phyloP scores from a whole-genome alignment of 768 basidiomycete species.

The Chiua virens region DNA sequence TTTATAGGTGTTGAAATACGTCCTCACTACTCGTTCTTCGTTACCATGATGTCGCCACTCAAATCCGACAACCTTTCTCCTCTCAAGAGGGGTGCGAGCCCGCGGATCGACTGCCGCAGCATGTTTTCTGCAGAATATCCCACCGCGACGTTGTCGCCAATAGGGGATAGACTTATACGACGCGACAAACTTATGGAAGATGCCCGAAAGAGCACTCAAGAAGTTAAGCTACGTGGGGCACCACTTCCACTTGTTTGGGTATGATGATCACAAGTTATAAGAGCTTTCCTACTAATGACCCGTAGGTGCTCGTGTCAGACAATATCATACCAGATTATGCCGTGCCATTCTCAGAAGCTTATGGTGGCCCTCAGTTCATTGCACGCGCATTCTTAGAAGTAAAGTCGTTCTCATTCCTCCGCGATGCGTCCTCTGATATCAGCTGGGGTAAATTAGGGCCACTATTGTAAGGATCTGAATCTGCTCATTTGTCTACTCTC shows the following conservation, averaged over 20 bases:
- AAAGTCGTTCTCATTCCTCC: not conserved
- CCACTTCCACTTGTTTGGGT: constrained; percentile 31
- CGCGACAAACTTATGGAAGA: constrained; percentile 3
- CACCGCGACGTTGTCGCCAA: not conserved
- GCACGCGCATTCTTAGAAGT: constrained; percentile 28
- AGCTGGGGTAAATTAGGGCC: constrained; percentile 17
- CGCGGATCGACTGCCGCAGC: constrained; percentile 21
- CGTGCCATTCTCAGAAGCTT: constrained; percentile 26
- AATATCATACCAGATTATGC: constrained; percentile 31
- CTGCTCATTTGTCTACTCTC: not conserved
- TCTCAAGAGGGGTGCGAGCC: constrained; percentile 14
- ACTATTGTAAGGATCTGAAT: constrained; percentile 22
- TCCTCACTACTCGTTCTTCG: not conserved
- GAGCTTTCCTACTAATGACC: not conserved
- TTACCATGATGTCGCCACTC: constrained; percentile 15
- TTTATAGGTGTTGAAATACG: constrained; percentile 6
- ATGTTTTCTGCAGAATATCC: constrained; percentile 13
- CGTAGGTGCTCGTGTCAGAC: constrained; percentile 25
- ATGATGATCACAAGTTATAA: not conserved
- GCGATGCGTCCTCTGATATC: not conserved
- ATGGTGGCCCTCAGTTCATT: constrained; percentile 27
- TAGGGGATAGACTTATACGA: not conserved
- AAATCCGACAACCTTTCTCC: constrained; percentile 12
- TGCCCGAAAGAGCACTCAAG: constrained; percentile 8
- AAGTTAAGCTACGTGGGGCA: constrained; percentile 17